Percentiles rank a stretch among this genome's conserved stretches.
Evolutionary conservation across 1,284 basidiomycete species (phyloP).

Genomic region (Papiliotrema nemorosa): DNA sequence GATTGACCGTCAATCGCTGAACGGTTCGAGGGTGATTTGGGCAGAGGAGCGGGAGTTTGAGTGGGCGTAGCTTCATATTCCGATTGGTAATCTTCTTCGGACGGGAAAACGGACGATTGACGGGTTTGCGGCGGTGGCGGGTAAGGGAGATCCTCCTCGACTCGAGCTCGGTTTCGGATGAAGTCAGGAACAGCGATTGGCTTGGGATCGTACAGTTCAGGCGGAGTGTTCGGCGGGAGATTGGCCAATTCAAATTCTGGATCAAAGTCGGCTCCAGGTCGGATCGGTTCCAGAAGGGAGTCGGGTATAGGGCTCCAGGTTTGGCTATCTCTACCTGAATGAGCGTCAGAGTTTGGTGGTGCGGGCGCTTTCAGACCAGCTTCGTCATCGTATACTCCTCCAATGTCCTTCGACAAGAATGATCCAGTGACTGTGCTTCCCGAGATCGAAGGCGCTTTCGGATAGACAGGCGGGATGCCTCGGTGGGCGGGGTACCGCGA

Average conservation of each 20-base stretch:
- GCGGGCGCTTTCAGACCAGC: conserved; percentile 18
- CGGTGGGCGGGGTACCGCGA: too few species aligned
- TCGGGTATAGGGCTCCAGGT: conserved; percentile 19
- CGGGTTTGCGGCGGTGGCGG: conserved; percentile 9
- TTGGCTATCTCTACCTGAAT: conserved; percentile 11
- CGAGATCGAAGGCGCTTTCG: conserved; percentile 4
- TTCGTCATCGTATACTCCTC: conserved; percentile 35
- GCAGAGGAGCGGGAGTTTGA: background rate
- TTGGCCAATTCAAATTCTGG: conserved; percentile 33
- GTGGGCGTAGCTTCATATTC: background rate
- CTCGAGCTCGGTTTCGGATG: background rate
- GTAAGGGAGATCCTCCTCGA: conserved; percentile 29
- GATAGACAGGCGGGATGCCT: too few species aligned
- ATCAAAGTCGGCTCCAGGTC: conserved; percentile 35
- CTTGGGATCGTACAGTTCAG: conserved; percentile 15
- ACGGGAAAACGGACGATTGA: background rate
- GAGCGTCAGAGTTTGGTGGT: conserved; percentile 37
- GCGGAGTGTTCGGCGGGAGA: conserved; percentile 39
- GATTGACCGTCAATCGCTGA: background rate
- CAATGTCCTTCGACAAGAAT: conserved; percentile 25
- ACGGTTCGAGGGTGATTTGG: background rate
- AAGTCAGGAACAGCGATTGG: background rate
- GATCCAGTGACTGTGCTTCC: conserved; percentile 18
- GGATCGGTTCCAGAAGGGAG: conserved; percentile 29
- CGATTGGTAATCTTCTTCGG: background rate